Conservation (phyloP, 164 flowering plant genomes). For the Dillenia suffruticosa region DNA sequence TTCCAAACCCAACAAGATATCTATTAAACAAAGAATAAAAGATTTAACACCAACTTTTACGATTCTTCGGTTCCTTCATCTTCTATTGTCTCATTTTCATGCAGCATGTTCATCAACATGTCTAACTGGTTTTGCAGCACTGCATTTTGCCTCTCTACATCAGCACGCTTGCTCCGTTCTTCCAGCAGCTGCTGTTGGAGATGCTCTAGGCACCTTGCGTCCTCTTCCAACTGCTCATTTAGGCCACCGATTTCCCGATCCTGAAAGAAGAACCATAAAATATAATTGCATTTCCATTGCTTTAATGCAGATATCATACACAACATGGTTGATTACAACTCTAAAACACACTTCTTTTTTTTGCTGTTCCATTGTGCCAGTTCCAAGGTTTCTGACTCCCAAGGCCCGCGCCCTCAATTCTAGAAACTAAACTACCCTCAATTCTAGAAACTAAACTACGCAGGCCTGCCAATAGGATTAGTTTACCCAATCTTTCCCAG, state of each 20-base stretch:
- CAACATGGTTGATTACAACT: too few relatives aligned
- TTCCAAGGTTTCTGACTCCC: too few relatives aligned
- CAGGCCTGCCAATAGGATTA: too few relatives aligned
- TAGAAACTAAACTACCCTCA: too few relatives aligned
- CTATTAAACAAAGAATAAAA: constrained; percentile 19
- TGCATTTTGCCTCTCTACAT: constrained; percentile 66
- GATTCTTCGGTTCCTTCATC: constrained; percentile 45
- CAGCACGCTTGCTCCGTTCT: constrained; percentile 73
- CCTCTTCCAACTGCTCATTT: constrained; percentile 85
- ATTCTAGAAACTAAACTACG: too few relatives aligned
- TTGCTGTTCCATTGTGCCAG: too few relatives aligned
- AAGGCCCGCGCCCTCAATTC: too few relatives aligned
- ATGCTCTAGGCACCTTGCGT: constrained; percentile 65
- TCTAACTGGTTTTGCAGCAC: constrained; percentile 67
- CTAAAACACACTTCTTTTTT: too few relatives aligned
- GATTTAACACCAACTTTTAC: constrained; percentile 8
- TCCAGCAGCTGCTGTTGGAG: constrained; percentile 78
- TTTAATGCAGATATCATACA: too few relatives aligned
- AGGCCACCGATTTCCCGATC: constrained; percentile 86
- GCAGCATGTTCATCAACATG: constrained; percentile 89
- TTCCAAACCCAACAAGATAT: too few relatives aligned
- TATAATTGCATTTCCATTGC: neutral
- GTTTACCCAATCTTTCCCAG: too few relatives aligned
- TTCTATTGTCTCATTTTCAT: constrained; percentile 41
- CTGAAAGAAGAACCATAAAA: constrained; percentile 29